Conservation (phyloP, 805 yeast species). For the Candida insectalens region DNA sequence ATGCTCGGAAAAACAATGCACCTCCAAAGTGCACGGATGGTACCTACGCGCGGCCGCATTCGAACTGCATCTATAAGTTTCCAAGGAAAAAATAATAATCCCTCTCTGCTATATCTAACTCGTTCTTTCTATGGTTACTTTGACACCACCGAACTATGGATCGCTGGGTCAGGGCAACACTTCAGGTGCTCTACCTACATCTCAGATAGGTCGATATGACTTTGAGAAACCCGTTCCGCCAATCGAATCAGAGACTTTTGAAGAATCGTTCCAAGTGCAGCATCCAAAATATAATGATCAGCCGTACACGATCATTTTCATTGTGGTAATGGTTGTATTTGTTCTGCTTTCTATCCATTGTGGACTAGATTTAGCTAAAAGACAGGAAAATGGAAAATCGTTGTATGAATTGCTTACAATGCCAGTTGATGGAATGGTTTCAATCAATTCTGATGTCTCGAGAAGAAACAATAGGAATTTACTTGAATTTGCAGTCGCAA, state of each 20-base stretch:
- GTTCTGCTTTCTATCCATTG: conserved; percentile 1
- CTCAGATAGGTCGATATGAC: too few relatives aligned
- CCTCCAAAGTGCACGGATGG: too few relatives aligned
- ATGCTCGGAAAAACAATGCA: too few relatives aligned
- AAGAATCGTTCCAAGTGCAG: conserved; percentile 57
- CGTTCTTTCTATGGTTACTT: too few relatives aligned
- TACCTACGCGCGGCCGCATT: too few relatives aligned
- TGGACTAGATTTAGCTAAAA: not conserved
- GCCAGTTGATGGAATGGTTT: not conserved
- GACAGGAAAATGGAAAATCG: not conserved
- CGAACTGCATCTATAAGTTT: too few relatives aligned
- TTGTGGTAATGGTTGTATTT: conserved; percentile 14
- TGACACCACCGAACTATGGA: too few relatives aligned
- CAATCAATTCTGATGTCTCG: too few relatives aligned
- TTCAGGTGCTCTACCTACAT: too few relatives aligned
- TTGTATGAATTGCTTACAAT: not conserved
- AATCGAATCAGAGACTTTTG: conserved; percentile 35
- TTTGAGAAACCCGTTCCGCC: conserved; percentile 24
- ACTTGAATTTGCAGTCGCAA: conserved; percentile 6
- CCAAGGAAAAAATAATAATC: too few relatives aligned
- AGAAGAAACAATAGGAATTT: conserved; percentile 4
- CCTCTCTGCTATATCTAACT: too few relatives aligned
- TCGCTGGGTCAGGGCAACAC: too few relatives aligned
- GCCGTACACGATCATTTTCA: conserved; percentile 49
- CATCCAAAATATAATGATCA: conserved; percentile 62